Evolutionary conservation across 139 green algal species (phyloP).

Genomic region (Chlorella sp.): DNA sequence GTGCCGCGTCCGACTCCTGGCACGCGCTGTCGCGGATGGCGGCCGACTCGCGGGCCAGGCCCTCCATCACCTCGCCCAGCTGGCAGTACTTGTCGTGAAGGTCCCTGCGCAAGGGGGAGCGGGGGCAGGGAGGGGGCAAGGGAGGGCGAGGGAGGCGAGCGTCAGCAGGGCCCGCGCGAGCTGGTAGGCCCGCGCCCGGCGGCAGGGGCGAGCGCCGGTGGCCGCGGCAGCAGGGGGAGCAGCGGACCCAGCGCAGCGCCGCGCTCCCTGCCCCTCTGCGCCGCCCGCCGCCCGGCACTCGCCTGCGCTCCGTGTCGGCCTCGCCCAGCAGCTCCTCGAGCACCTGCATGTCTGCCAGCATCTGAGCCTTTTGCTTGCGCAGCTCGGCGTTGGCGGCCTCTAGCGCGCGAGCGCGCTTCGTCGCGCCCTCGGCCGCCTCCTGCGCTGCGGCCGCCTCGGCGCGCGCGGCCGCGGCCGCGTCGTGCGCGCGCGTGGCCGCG

Average conservation of each 20-base stretch:
- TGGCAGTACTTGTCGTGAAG: slow-evolving; percentile 30
- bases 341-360: slow-evolving; percentile 20
- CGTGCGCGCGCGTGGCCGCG: neutral
- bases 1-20: slow-evolving; percentile 3
- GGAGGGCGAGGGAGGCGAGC: neutral
- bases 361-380: neutral
- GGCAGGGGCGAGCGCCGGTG: too few relatives aligned
- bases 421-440: slow-evolving; percentile 1
- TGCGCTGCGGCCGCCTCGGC: slow-evolving; percentile 1
- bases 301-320: slow-evolving; percentile 18
- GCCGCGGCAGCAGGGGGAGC: too few relatives aligned
- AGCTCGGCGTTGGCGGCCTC: slow-evolving; percentile 19
- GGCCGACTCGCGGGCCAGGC: slow-evolving; percentile 13
- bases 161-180: too few relatives aligned
- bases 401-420: neutral
- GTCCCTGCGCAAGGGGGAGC: neutral
- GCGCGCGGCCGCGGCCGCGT: neutral
- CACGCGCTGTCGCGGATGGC: neutral
- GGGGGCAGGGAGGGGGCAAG: neutral
- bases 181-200: too few relatives aligned
- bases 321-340: slow-evolving; percentile 27
- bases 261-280: too few relatives aligned
- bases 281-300: too few relatives aligned
- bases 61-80: slow-evolving; percentile 26
- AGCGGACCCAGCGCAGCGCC: too few relatives aligned